Evolutionary conservation across 202 grass and related monocot species (phyloP), one percentile per base, ranked within the genome.

Genomic region (Hordeum pubiflorum): DNA sequence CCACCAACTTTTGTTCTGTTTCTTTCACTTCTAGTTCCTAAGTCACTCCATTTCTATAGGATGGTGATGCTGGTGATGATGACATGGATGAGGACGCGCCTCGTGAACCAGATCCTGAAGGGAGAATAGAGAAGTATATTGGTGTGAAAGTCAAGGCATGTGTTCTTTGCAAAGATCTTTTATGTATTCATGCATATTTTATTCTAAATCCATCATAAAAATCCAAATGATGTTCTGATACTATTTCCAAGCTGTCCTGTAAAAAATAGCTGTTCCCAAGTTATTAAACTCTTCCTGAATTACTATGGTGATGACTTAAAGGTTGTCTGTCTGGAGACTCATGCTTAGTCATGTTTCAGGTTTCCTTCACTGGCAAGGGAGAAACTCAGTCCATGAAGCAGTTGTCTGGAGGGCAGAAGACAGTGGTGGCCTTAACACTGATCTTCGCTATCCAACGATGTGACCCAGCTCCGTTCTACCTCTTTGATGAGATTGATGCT

Each of bases 321-420:
- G n/a, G 11, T 54, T 69, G 32, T 17, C 26, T 73, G 14, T 54
- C 13, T 32, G 44, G 15, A 11, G 24, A 72, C 48, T 52, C 69
- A 73, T 73, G 44, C 40, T 33, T 85, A 46, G 10, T 69, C 22
- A 12, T 38, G 64, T 63, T 88, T 79, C 63, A 99, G 96, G 96
- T 99, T 82, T 99, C 96, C 71, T 95, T 99, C 63, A 99, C 96
- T 74, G 96, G 92, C 77, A 93, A 94, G 88, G 92, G 96, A 75
- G 92, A 99, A 79, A 99, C 96, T 59, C 96, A 95, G 81, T 95
- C 92, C 12, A 95, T 99, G 96, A 99, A 95, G 82, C 96, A 99
- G 22, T 87, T 99, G 37, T 99, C 96, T 32, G 92, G 96, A 15
- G 96, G 96, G 43, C 96, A 99, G 84, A 99, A 99, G 78, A 95